These are phyloP conservation scores for Schoenoplectus triqueter DNA, from an alignment of 202 grass and related monocot species.

Conservation along the genomic window DNA sequence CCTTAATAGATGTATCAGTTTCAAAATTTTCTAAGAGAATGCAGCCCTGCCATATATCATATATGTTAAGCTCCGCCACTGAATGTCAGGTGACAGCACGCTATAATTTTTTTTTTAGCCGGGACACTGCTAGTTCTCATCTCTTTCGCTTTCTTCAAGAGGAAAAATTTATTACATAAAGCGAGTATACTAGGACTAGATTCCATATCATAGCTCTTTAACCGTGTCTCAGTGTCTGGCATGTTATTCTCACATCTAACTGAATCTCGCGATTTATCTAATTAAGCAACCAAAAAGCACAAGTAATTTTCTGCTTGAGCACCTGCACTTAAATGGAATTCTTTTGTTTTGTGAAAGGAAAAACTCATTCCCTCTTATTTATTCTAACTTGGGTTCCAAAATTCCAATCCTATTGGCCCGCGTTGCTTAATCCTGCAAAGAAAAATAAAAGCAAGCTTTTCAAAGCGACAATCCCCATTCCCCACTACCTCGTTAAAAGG, in stretches of 20 bases:
- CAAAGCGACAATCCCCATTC: not conserved
- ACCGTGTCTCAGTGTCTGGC: not conserved
- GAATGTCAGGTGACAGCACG: not conserved
- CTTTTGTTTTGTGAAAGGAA: not conserved
- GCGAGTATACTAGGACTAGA: not conserved
- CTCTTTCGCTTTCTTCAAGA: not conserved
- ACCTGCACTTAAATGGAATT: not conserved
- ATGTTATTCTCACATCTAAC: not conserved
- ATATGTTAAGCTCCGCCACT: too few species aligned
- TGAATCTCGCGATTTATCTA: not conserved
- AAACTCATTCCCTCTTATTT: not conserved
- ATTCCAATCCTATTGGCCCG: not conserved
- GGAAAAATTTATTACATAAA: conserved; percentile 23
- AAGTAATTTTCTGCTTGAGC: not conserved
- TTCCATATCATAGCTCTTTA: not conserved
- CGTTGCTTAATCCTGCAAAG: not conserved
- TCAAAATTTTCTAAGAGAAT: too few species aligned
- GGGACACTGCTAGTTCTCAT: not conserved
- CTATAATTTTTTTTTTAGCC: not conserved
- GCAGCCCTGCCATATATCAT: too few species aligned
- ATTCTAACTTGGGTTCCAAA: not conserved
- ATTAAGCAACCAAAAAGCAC: not conserved
- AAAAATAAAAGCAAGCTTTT: conserved; percentile 19
- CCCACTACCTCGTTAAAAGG: conserved; percentile 19
- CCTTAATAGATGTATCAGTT: too few species aligned